phyloP scores from a whole-genome alignment of 352 stramenopile genomes.

The Pythium chondricola region DNA sequence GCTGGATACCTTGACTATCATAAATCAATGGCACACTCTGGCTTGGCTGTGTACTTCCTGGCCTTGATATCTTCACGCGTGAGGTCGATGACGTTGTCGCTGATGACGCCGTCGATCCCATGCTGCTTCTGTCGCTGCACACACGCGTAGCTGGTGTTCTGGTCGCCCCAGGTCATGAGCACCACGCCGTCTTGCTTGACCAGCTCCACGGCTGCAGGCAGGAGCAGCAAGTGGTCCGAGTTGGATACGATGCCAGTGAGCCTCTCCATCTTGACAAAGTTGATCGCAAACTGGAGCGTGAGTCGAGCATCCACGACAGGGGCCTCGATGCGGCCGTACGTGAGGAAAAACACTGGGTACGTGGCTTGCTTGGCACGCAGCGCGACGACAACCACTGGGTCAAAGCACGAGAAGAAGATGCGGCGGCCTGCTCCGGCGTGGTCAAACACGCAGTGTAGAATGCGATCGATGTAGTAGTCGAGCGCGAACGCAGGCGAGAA shows the following conservation, averaged over 20 bases:
- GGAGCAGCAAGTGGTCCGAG: conserved; percentile 57
- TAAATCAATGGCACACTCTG: too few species aligned
- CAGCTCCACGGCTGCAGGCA: conserved; percentile 36
- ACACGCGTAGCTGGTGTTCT: conserved; percentile 68
- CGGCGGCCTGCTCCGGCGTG: conserved; percentile 37
- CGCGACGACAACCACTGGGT: conserved; percentile 55
- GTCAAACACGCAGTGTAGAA: conserved; percentile 70
- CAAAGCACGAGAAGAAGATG: conserved; percentile 84
- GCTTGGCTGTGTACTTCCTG: too few species aligned
- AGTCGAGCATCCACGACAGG: conserved; percentile 43
- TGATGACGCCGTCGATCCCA: conserved; percentile 72
- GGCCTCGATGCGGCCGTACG: conserved; percentile 46
- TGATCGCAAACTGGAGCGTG: conserved; percentile 57
- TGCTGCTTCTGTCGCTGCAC: conserved; percentile 67
- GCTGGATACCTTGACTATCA: too few species aligned
- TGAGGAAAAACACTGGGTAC: conserved; percentile 76
- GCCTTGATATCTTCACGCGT: conserved; percentile 18
- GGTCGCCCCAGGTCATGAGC: conserved; percentile 70
- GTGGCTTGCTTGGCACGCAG: conserved; percentile 63
- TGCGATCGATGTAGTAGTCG: conserved; percentile 65
- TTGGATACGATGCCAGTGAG: conserved; percentile 71
- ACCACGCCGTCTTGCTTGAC: conserved; percentile 42
- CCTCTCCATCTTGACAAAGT: conserved; percentile 56
- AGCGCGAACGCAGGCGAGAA: conserved; percentile 51
- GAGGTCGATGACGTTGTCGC: conserved; percentile 78